Conservation (phyloP, 495 filamentous ascomycete species). For the Penicillium parvum region DNA sequence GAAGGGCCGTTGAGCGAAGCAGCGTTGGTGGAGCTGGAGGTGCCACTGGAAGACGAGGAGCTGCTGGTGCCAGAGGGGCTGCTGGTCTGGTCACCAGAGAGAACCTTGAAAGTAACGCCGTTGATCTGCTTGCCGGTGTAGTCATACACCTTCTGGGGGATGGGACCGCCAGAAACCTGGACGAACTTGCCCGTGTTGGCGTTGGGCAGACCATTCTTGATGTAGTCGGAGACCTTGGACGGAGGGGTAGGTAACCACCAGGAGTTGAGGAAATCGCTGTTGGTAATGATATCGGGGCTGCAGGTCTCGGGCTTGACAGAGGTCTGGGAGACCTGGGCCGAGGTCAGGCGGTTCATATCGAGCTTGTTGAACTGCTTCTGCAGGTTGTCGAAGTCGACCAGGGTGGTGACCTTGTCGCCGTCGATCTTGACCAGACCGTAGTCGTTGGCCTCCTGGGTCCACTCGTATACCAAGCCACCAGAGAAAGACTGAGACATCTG, state of each 20-base stretch:
- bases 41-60: conserved; percentile 34
- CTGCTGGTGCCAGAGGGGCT: conserved; percentile 45
- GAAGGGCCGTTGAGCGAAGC: conserved; percentile 19
- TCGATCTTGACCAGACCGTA: conserved; percentile 75
- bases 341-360: conserved; percentile 60
- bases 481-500: conserved; percentile 77
- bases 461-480: conserved; percentile 89
- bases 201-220: conserved; percentile 49
- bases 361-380: conserved; percentile 68
- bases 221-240: conserved; percentile 47
- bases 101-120: conserved; percentile 49
- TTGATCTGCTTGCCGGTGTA: conserved; percentile 49
- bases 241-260: conserved; percentile 66
- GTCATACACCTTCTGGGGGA: conserved; percentile 52
- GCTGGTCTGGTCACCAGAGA: conserved; percentile 51
- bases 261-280: conserved; percentile 59
- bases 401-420: conserved; percentile 55
- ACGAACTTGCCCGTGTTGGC: conserved; percentile 55
- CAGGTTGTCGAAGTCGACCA: conserved; percentile 72
- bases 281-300: conserved; percentile 56
- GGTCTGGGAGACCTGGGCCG: conserved; percentile 50
- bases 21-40: conserved; percentile 24
- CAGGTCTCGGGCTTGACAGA: conserved; percentile 55
- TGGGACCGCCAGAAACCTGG: conserved; percentile 47
- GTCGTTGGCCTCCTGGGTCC: conserved; percentile 71